phyloP scores from a whole-genome alignment of 1,284 basidiomycete genomes.

The Lentinus polychrous region DNA sequence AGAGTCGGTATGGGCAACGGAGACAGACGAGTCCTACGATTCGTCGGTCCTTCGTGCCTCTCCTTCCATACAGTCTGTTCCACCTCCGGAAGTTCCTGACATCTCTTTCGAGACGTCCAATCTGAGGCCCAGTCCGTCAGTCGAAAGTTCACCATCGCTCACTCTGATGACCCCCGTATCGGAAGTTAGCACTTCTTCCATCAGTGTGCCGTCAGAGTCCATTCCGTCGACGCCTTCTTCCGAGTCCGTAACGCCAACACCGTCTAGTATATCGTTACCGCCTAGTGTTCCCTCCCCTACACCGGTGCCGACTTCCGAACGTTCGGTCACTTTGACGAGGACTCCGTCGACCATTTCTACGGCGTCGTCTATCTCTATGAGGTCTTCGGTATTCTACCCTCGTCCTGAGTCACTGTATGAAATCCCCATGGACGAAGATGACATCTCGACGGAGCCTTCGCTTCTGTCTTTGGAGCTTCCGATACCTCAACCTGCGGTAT shows the following conservation, averaged over 20 bases:
- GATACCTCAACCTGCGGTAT: slow-evolving; percentile 27
- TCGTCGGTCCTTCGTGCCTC: slow-evolving; percentile 62
- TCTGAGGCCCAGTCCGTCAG: slow-evolving; percentile 30
- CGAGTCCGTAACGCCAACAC: slow-evolving; percentile 23
- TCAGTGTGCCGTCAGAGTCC: slow-evolving; percentile 14
- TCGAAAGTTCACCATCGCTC: slow-evolving; percentile 21
- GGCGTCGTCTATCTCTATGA: slow-evolving; percentile 34
- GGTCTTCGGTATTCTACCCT: slow-evolving; percentile 27
- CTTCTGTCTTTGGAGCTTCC: slow-evolving; percentile 36
- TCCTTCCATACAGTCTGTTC: slow-evolving; percentile 52
- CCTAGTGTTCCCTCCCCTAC: slow-evolving; percentile 24
- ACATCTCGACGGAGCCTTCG: slow-evolving; percentile 47
- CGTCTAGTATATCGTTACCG: slow-evolving; percentile 21
- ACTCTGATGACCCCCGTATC: slow-evolving; percentile 26
- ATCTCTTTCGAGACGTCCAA: slow-evolving; percentile 51
- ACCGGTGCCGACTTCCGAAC: slow-evolving; percentile 16
- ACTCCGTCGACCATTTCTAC: slow-evolving; percentile 35
- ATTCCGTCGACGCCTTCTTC: slow-evolving; percentile 17
- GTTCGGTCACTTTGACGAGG: slow-evolving; percentile 21
- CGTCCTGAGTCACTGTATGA: slow-evolving; percentile 33
- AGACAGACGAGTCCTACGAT: slow-evolving; percentile 61
- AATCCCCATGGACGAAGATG: slow-evolving; percentile 18
- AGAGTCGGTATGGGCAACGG: slow-evolving; percentile 46
- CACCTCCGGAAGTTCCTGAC: slow-evolving; percentile 51
- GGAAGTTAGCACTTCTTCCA: slow-evolving; percentile 27